These are phyloP conservation scores for Schizochytrium sp. DNA, from an alignment of 108 stramenopile genomes.

Conservation along the genomic window DNA sequence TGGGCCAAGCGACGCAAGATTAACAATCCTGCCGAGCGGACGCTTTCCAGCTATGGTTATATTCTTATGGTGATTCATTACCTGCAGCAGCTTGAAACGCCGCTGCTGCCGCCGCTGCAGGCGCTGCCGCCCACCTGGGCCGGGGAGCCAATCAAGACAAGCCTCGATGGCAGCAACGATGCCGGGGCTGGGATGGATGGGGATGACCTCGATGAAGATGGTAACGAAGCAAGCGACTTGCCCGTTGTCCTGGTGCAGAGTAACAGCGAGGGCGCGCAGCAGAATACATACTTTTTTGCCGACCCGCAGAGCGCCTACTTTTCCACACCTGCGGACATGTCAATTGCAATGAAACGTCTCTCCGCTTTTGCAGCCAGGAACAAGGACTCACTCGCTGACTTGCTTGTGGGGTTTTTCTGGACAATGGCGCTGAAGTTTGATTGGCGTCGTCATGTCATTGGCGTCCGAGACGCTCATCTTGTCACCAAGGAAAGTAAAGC, in stretches of 20 bases:
- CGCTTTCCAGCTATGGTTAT: constrained; percentile 92
- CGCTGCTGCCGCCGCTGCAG: constrained; percentile 87
- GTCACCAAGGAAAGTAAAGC: constrained; percentile 29
- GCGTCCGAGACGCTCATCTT: constrained; percentile 46
- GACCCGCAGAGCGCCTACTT: constrained; percentile 25
- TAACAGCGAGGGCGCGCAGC: constrained; percentile 54
- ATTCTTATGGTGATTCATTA: constrained; percentile 85
- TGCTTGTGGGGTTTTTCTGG: constrained; percentile 81
- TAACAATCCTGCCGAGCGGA: constrained; percentile 84
- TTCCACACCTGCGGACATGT: background rate
- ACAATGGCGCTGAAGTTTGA: constrained; percentile 82
- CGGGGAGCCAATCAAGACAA: background rate
- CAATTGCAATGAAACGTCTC: background rate
- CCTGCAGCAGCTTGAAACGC: constrained; percentile 54
- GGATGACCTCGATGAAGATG: background rate
- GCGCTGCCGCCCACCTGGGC: constrained; percentile 60
- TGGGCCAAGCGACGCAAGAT: constrained; percentile 89
- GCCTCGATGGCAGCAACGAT: background rate
- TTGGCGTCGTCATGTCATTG: constrained; percentile 70
- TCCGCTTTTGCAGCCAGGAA: background rate
- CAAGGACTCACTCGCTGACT: constrained; percentile 48
- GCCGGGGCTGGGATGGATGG: background rate
- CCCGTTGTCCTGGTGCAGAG: constrained; percentile 47
- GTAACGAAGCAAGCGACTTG: background rate
- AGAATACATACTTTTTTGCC: constrained; percentile 69